Base-by-base conservation (phyloP, 306 rosid genomes). In the Prunus dulcis region DNA sequence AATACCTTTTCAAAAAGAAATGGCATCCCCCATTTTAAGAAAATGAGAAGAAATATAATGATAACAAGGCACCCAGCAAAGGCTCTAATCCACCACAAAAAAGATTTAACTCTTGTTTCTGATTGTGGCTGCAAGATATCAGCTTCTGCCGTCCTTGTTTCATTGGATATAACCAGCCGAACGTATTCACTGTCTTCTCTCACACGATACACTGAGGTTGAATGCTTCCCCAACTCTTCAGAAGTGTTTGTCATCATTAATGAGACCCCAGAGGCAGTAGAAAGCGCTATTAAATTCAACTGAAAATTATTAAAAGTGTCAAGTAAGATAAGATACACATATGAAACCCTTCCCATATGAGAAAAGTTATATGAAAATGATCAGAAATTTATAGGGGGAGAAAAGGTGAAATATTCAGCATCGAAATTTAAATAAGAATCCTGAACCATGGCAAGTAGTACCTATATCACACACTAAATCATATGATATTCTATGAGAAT, bases 1-100 rank as follows among this genome's bases (percentile, higher is more conserved):
- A 77, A 72, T 80, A 93, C 98, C 98, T 93, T 89, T 78, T 91
- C 86, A 76, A 93, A 91, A 84, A 90, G 80, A 84, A 91, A 91
- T 2, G 98, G 98, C 30, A 87, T 82, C 64, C 93, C 98, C 97
- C 98, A 93, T 75, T 93, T 91, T 80, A 87, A 68, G 65, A 82
- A 75, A 83, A 79, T 73, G 60, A 89, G 78, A 79, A 55, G 55
- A 71, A 86, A 74, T 82, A 80, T 19, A 60, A 84, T 67, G 69
- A 73, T 67, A 81, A 87, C 63, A 74, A 87, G 38, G 88, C 87
- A 86, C 87, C 86, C 84, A 71, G 81, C 47, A 60, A 84, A 80
- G 75, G 75, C 86, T 78, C 88, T 92, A 74, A 85, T 78, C 98
- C 98, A 92, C 98, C 99, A 89, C 77, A 74, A 68, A 71, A 83